Evolutionary conservation across 2,329 filamentous ascomycete genomes (phyloP).

Genomic region (Colletotrichum liriopes): DNA sequence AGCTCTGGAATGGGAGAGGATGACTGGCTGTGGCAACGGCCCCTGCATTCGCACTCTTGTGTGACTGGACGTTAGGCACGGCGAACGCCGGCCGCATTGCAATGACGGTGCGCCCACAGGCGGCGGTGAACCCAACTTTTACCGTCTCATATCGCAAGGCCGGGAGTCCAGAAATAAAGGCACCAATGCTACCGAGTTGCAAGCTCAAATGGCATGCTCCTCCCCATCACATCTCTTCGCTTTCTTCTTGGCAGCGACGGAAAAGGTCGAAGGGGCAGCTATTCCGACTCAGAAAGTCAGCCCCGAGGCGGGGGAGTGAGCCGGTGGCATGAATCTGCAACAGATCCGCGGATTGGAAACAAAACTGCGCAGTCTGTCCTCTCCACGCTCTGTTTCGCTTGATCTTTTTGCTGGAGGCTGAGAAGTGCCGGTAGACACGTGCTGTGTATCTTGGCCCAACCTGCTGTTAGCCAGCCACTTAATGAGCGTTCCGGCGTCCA

Average conservation of each 20-base stretch:
- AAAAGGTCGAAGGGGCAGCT: conserved; percentile 15
- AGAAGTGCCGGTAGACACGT: conserved; percentile 11
- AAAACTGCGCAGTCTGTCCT: conserved; percentile 35
- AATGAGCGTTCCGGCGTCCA: neutral
- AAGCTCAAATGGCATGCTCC: neutral
- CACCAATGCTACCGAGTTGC: conserved; percentile 1
- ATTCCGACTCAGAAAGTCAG: conserved; percentile 15
- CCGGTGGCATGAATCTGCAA: conserved; percentile 37
- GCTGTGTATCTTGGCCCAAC: neutral
- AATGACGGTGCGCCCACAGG: neutral
- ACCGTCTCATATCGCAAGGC: neutral
- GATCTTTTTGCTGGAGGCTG: conserved; percentile 4
- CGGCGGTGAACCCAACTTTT: conserved; percentile 12
- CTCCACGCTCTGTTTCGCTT: conserved; percentile 36
- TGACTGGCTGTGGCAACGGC: neutral
- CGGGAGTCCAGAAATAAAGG: neutral
- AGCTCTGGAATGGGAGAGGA: neutral
- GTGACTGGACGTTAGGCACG: conserved; percentile 1
- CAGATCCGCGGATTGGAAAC: conserved; percentile 43
- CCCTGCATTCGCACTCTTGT: neutral
- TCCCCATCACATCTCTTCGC: conserved; percentile 6
- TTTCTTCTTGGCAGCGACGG: conserved; percentile 21
- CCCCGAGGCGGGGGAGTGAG: neutral
- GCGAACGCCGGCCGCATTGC: neutral
- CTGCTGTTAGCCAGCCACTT: neutral